Conservation (phyloP, 345 rosid species). For the Sisymbrium altissimum region DNA sequence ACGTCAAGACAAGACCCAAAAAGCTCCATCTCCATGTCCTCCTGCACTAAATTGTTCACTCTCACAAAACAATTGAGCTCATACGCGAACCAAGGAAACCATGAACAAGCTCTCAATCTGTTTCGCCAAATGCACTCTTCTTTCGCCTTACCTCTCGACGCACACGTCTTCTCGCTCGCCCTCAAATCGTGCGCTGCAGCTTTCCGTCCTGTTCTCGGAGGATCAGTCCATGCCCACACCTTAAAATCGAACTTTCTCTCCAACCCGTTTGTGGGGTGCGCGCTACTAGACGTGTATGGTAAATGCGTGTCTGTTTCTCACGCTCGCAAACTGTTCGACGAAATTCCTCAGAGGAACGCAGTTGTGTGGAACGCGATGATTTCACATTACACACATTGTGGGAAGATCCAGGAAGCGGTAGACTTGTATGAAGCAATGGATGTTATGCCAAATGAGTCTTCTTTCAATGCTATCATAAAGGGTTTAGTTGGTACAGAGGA, state of each 20-base stretch:
- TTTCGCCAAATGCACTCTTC: constrained; percentile 50
- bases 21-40: constrained; percentile 24
- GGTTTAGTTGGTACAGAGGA: constrained; percentile 42
- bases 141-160: constrained; percentile 48
- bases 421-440: constrained; percentile 43
- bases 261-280: constrained; percentile 51
- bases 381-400: constrained; percentile 44
- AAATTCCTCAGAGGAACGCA: constrained; percentile 51
- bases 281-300: constrained; percentile 49
- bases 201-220: constrained; percentile 41
- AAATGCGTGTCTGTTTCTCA: constrained; percentile 45
- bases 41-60: constrained; percentile 37
- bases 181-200: constrained; percentile 62
- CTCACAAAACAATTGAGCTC: constrained; percentile 50
- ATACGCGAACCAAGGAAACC: constrained; percentile 47
- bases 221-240: constrained; percentile 44
- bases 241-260: constrained; percentile 37
- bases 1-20: background rate
- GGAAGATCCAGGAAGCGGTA: constrained; percentile 38
- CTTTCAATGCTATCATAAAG: constrained; percentile 50
- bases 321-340: constrained; percentile 57
- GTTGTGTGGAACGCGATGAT: constrained; percentile 59
- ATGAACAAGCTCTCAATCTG: constrained; percentile 47
- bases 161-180: constrained; percentile 53
- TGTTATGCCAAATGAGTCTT: constrained; percentile 46